Conservation (phyloP, 2,329 filamentous ascomycete species). For the Scedosporium aurantiacum region DNA sequence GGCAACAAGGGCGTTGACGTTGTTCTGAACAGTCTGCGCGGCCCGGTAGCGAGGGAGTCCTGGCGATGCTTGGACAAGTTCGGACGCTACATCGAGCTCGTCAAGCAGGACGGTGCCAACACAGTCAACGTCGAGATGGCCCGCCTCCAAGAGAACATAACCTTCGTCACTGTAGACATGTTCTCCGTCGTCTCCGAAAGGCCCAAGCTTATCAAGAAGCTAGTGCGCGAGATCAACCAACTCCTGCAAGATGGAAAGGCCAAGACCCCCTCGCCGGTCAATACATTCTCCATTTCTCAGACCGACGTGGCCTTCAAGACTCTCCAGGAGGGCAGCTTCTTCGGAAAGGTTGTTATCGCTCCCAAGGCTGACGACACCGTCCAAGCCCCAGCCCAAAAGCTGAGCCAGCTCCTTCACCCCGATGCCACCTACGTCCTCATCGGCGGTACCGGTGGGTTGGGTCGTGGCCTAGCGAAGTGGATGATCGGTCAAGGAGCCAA, state of each 20-base stretch:
- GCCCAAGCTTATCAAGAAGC: conserved; percentile 26
- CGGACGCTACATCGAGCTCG: conserved; percentile 35
- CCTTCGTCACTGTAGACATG: conserved; percentile 34
- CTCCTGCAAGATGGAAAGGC: conserved; percentile 23
- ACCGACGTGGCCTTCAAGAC: conserved; percentile 25
- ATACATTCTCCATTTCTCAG: conserved; percentile 24
- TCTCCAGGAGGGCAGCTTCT: conserved; percentile 22
- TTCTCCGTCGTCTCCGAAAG: conserved; percentile 30
- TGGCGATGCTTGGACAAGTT: conserved; percentile 32
- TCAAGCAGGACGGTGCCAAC: conserved; percentile 25
- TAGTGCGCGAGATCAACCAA: conserved; percentile 25
- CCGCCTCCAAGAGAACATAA: conserved; percentile 35
- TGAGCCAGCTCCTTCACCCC: conserved; percentile 20
- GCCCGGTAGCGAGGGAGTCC: conserved; percentile 28
- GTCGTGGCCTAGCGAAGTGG: conserved; percentile 35
- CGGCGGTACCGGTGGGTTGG: conserved; percentile 40
- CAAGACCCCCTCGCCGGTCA: conserved; percentile 23
- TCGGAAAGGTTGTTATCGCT: conserved; percentile 34
- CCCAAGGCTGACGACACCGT: conserved; percentile 29
- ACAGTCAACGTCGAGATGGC: conserved; percentile 35
- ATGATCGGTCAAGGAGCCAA: conserved; percentile 37
- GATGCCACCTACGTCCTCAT: conserved; percentile 39
- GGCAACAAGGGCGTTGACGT: conserved; percentile 53
- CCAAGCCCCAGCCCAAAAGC: conserved; percentile 9
- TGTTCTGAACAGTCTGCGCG: conserved; percentile 44